Percentiles rank a stretch among this genome's conserved stretches.
Conservation (phyloP, 2,329 filamentous ascomycete genomes). For the Ramularia endophylla region DNA sequence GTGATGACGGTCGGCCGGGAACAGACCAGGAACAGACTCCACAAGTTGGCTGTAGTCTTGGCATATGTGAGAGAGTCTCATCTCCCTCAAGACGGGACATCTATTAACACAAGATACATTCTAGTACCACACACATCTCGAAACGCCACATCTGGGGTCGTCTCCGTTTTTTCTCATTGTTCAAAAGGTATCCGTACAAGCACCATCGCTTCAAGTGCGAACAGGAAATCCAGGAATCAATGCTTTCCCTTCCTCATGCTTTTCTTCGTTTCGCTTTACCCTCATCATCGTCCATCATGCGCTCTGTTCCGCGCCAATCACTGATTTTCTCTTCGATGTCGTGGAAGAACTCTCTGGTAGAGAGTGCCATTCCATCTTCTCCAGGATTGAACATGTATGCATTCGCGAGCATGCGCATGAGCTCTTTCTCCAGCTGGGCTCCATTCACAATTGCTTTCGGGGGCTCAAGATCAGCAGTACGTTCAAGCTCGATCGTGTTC, state of each 20-base stretch:
- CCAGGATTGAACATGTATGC: conserved; percentile 98
- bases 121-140: background rate
- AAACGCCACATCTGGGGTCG: background rate
- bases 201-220: too few relatives aligned
- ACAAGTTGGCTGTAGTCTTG: too few relatives aligned
- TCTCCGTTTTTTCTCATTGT: background rate
- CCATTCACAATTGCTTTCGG: conserved; percentile 91
- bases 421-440: conserved; percentile 82
- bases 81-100: too few relatives aligned
- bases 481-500: conserved; percentile 55
- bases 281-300: conserved; percentile 27
- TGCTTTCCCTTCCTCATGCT: conserved; percentile 8
- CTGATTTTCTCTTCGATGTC: conserved; percentile 75
- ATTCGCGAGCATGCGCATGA: conserved; percentile 96
- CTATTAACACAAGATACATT: conserved; percentile 1
- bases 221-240: too few relatives aligned
- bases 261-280: conserved; percentile 23
- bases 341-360: conserved; percentile 82
- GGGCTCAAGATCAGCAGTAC: conserved; percentile 71
- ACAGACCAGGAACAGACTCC: too few relatives aligned
- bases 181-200: too few relatives aligned
- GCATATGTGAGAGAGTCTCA: too few relatives aligned
- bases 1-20: too few relatives aligned
- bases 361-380: conserved; percentile 81
- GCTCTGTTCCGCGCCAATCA: conserved; percentile 68